Conservation (phyloP, 768 basidiomycete species). For the Amanita exitialis region DNA sequence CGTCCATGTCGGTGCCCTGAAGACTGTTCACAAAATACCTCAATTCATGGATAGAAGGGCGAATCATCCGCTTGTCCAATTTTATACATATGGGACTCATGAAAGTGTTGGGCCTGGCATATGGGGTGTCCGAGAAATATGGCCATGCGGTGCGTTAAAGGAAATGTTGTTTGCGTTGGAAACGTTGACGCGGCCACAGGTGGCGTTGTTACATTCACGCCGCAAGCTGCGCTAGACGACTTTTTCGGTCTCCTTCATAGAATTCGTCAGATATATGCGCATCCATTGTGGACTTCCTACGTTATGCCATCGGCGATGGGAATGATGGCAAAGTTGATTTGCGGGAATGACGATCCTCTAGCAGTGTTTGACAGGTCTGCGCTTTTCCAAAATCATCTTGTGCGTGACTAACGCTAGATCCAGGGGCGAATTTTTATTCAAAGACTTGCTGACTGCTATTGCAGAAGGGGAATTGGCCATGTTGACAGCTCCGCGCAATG, state of each 20-base stretch:
- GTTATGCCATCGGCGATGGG: conserved; percentile 58
- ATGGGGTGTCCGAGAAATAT: conserved; percentile 63
- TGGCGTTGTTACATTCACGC: conserved; percentile 64
- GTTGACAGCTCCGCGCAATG: conserved; percentile 34
- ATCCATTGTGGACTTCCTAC: conserved; percentile 63
- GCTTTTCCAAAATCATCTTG: background rate
- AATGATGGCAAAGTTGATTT: conserved; percentile 32
- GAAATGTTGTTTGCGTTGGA: background rate
- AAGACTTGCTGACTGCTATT: conserved; percentile 36
- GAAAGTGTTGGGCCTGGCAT: conserved; percentile 33
- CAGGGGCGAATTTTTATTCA: conserved; percentile 31
- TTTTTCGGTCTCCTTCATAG: conserved; percentile 35
- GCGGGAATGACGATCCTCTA: conserved; percentile 29
- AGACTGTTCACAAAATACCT: conserved; percentile 37
- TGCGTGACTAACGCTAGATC: background rate
- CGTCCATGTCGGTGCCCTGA: conserved; percentile 51
- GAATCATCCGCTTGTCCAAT: conserved; percentile 37
- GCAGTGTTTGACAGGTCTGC: conserved; percentile 29
- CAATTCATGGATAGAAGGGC: conserved; percentile 35
- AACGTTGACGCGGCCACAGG: conserved; percentile 28
- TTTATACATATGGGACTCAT: conserved; percentile 64
- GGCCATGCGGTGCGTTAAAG: conserved; percentile 45
- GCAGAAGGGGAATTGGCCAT: conserved; percentile 48
- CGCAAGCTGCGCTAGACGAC: conserved; percentile 46
- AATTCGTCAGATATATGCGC: conserved; percentile 42